These are phyloP conservation scores for Microsporum canis DNA, from an alignment of 2,329 filamentous ascomycete genomes.

Conservation along the genomic window DNA sequence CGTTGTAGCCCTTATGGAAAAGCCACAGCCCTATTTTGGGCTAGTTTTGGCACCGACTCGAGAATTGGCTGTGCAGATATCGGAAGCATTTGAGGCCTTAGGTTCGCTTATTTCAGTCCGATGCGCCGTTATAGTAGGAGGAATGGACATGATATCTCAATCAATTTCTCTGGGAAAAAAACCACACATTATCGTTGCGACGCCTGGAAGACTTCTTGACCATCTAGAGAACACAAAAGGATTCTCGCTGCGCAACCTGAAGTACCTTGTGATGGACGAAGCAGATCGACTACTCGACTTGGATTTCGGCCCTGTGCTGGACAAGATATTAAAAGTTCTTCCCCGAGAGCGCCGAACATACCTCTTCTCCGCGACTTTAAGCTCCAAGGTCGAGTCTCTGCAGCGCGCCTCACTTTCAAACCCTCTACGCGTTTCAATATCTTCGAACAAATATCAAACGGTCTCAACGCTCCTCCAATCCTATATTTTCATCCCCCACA, in stretches of 20 bases:
- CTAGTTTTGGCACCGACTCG: conserved; percentile 85
- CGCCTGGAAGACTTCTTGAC: conserved; percentile 77
- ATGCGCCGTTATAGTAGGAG: conserved; percentile 77
- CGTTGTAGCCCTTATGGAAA: conserved; percentile 59
- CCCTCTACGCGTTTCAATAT: conserved; percentile 72
- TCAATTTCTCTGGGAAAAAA: conserved; percentile 88
- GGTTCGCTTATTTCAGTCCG: conserved; percentile 80
- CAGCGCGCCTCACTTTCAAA: conserved; percentile 81
- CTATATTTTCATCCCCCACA: conserved; percentile 75
- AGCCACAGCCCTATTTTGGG: conserved; percentile 75
- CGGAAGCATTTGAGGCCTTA: conserved; percentile 74
- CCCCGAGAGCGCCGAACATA: conserved; percentile 67
- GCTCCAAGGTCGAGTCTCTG: conserved; percentile 80
- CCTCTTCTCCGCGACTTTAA: conserved; percentile 91
- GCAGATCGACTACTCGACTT: conserved; percentile 85
- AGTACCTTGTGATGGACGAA: conserved; percentile 91
- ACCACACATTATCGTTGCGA: conserved; percentile 86
- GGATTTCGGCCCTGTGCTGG: conserved; percentile 83
- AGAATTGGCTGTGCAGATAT: conserved; percentile 86
- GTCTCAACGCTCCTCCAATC: conserved; percentile 79
- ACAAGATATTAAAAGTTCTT: conserved; percentile 85
- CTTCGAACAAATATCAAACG: conserved; percentile 75
- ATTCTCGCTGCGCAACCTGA: conserved; percentile 69
- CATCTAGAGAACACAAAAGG: conserved; percentile 96
- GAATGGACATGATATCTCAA: conserved; percentile 91